Percentiles rank a stretch among this genome's conserved stretches.
Evolutionary conservation across 306 rosid genomes (phyloP).

Genomic region (Vigna mungo): DNA sequence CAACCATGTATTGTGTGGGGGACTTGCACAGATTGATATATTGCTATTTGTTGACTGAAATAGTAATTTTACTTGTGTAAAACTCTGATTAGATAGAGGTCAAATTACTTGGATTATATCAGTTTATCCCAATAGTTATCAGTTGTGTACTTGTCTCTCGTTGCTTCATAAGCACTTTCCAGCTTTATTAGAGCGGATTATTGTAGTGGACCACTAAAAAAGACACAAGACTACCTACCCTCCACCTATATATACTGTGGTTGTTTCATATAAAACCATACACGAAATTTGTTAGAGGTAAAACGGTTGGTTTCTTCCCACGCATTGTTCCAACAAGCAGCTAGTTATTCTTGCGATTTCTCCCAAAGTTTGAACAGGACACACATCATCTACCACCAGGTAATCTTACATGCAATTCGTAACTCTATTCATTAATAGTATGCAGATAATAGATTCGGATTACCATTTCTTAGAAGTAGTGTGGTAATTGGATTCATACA

Average conservation of each 20-base stretch:
- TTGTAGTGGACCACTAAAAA: slow-evolving; percentile 15
- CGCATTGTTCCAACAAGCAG: slow-evolving; percentile 14
- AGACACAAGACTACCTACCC: background rate
- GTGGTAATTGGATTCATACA: slow-evolving; percentile 18
- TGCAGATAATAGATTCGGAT: slow-evolving; percentile 8
- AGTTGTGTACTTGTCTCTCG: slow-evolving; percentile 4
- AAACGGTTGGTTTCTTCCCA: slow-evolving; percentile 16
- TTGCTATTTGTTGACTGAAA: slow-evolving; percentile 10
- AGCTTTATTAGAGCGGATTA: background rate
- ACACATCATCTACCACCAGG: slow-evolving; percentile 18
- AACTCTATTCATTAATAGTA: background rate
- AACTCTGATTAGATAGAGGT: slow-evolving; percentile 9
- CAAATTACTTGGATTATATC: slow-evolving; percentile 4
- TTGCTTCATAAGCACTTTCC: background rate
- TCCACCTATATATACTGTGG: slow-evolving; percentile 12
- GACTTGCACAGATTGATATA: slow-evolving; percentile 13
- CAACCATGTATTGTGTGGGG: slow-evolving; percentile 18
- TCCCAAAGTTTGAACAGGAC: background rate
- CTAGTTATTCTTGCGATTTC: slow-evolving; percentile 29
- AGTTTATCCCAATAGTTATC: slow-evolving; percentile 26
- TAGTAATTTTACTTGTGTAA: background rate
- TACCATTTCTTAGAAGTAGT: slow-evolving; percentile 6
- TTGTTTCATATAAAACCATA: slow-evolving; percentile 20
- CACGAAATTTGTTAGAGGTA: background rate
- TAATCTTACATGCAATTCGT: slow-evolving; percentile 14